Conservation (phyloP, 805 yeast species). For the Ogataea ganodermae region DNA sequence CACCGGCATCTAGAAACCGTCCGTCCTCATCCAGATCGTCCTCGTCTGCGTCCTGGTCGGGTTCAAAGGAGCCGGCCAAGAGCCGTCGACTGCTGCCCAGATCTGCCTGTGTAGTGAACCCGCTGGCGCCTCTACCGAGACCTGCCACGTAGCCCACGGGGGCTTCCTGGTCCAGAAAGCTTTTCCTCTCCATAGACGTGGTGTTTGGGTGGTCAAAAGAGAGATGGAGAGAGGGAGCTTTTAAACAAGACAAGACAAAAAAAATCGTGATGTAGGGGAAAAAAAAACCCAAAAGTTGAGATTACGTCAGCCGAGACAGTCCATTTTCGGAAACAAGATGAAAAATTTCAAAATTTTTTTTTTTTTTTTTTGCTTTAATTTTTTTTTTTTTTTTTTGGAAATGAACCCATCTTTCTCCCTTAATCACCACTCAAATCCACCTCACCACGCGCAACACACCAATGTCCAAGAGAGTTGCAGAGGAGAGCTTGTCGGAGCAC, state of each 20-base stretch:
- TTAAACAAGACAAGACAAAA: not conserved
- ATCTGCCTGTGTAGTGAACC: constrained; percentile 85
- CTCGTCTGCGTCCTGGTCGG: constrained; percentile 28
- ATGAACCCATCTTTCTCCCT: not conserved
- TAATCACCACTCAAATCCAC: not conserved
- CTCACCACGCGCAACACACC: not conserved
- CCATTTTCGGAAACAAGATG: not conserved
- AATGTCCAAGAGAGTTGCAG: constrained; percentile 40
- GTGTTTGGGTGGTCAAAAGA: not conserved
- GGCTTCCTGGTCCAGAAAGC: constrained; percentile 79
- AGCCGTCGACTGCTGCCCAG: constrained; percentile 51
- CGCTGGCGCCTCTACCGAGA: constrained; percentile 92
- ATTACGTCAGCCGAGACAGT: constrained; percentile 8
- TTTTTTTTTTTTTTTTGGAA: not conserved
- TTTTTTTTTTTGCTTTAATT: constrained; percentile 9
- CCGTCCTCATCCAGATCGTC: constrained; percentile 36
- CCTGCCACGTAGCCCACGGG: constrained; percentile 94
- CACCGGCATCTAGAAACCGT: constrained; percentile 32
- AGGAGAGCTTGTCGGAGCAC: constrained; percentile 19
- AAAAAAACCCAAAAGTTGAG: not conserved
- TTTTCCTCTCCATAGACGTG: constrained; percentile 47
- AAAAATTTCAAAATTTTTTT: constrained; percentile 9
- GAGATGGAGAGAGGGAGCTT: no score
- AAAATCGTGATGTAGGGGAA: not conserved
- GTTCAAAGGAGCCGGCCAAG: constrained; percentile 30